These are phyloP conservation scores for Alopecurus myosuroides DNA, from an alignment of 176 grass and related monocot species.

Conservation along the genomic window DNA sequence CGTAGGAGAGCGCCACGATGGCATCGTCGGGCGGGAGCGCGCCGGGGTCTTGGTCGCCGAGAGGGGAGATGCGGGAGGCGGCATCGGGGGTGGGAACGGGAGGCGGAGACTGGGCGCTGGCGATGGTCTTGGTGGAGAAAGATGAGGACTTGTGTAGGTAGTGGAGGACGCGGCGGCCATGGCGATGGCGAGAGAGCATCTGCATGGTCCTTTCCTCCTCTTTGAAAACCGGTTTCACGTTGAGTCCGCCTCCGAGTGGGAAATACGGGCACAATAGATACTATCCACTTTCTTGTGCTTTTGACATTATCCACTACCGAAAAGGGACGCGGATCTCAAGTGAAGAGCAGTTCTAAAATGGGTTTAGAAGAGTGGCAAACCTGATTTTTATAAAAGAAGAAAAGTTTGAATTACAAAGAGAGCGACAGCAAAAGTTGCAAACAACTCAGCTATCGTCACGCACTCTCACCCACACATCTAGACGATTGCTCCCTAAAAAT, in stretches of 20 bases:
- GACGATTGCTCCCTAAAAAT: too few species aligned
- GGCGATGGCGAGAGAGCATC: conserved; percentile 21
- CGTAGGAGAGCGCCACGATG: conserved; percentile 30
- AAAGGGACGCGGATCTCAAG: too few species aligned
- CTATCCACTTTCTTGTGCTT: too few species aligned
- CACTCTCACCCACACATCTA: too few species aligned
- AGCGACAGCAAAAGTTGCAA: too few species aligned
- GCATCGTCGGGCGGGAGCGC: conserved; percentile 47
- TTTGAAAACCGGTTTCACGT: background rate
- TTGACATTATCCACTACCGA: too few species aligned
- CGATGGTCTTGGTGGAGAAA: conserved; percentile 17
- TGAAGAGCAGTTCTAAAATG: background rate
- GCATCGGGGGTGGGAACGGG: background rate
- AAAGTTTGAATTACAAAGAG: too few species aligned
- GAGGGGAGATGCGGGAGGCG: background rate
- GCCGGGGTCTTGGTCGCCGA: background rate
- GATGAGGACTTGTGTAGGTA: background rate
- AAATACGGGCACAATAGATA: too few species aligned
- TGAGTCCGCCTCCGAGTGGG: too few species aligned
- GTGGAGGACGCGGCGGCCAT: conserved; percentile 26
- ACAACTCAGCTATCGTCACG: too few species aligned
- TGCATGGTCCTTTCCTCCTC: background rate
- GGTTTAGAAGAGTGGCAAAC: too few species aligned
- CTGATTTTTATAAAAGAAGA: too few species aligned
- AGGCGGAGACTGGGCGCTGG: background rate